These are phyloP conservation scores for Bombardia bombarda DNA, from an alignment of 495 filamentous ascomycete species.

Conservation along the genomic window DNA sequence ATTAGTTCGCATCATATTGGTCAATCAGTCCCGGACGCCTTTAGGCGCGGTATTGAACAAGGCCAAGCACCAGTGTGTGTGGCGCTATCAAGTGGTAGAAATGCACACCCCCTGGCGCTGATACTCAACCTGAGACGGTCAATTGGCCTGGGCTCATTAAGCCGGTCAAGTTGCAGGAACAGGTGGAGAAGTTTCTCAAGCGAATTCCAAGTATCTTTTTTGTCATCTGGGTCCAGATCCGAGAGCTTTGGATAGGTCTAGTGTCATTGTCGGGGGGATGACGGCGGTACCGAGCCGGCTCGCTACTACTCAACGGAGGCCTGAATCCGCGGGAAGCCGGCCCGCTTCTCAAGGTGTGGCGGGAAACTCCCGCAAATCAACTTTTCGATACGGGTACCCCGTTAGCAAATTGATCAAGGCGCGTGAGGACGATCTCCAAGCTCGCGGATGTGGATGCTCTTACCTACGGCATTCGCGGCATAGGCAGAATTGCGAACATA, in stretches of 20 bases:
- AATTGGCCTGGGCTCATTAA: conserved; percentile 8
- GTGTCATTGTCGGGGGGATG: conserved; percentile 11
- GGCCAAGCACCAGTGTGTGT: conserved; percentile 22
- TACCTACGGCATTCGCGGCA: no score
- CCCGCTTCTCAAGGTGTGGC: conserved; percentile 18
- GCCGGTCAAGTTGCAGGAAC: conserved; percentile 19
- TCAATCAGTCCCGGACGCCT: conserved; percentile 21
- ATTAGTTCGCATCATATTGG: conserved; percentile 24
- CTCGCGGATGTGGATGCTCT: no score
- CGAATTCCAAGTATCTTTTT: conserved; percentile 17
- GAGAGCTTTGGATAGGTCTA: conserved; percentile 2
- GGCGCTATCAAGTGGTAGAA: conserved; percentile 13
- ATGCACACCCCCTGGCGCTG: conserved; percentile 4
- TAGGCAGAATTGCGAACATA: no score
- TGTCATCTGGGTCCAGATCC: conserved; percentile 10
- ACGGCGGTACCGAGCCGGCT: conserved; percentile 10
- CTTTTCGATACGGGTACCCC: no score
- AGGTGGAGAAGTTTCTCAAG: conserved; percentile 23
- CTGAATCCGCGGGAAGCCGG: conserved; percentile 19
- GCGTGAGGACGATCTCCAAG: not conserved
- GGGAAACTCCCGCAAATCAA: conserved; percentile 12
- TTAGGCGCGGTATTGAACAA: conserved; percentile 22
- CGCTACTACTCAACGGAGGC: conserved; percentile 14
- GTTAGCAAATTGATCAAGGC: not conserved
- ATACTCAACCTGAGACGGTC: conserved; percentile 16